phyloP scores from a whole-genome alignment of 2,329 filamentous ascomycete species.

The Aspergillus tubingensis region DNA sequence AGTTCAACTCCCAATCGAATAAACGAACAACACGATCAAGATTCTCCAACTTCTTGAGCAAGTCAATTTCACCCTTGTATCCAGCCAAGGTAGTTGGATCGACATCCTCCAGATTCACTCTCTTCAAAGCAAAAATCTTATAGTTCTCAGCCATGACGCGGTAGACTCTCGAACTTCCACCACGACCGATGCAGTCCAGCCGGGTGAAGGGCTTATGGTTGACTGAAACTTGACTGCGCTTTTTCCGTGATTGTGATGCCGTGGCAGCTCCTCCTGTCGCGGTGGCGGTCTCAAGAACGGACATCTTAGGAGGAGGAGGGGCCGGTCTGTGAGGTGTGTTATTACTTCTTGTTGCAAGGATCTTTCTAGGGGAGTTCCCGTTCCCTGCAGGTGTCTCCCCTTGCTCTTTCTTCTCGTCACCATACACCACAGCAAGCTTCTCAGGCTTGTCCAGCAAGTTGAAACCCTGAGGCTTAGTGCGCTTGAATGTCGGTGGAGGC shows the following conservation, averaged over 20 bases:
- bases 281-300: slow-evolving; percentile 87
- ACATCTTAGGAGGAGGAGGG: slow-evolving; percentile 92
- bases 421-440: slow-evolving; percentile 55
- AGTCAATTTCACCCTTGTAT: slow-evolving; percentile 93
- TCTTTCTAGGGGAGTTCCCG: slow-evolving; percentile 43
- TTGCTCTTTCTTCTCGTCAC: slow-evolving; percentile 45
- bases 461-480: slow-evolving; percentile 58
- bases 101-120: slow-evolving; percentile 85
- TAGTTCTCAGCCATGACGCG: slow-evolving; percentile 96
- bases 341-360: slow-evolving; percentile 57
- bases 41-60: slow-evolving; percentile 76
- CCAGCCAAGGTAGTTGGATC: slow-evolving; percentile 81
- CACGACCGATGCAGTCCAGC: slow-evolving; percentile 85
- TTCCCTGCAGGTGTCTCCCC: slow-evolving; percentile 48
- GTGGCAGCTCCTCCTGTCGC: slow-evolving; percentile 77
- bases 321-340: slow-evolving; percentile 79
- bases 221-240: slow-evolving; percentile 79
- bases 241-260: slow-evolving; percentile 70
- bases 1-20: slow-evolving; percentile 90
- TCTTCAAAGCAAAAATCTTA: slow-evolving; percentile 90
- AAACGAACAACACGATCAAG: slow-evolving; percentile 89
- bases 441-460: slow-evolving; percentile 59
- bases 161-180: slow-evolving; percentile 92
- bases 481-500: slow-evolving; percentile 68
- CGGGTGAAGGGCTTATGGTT: slow-evolving; percentile 91